phyloP scores from a whole-genome alignment of 164 flowering plant species.

The Dillenia turbinata region DNA sequence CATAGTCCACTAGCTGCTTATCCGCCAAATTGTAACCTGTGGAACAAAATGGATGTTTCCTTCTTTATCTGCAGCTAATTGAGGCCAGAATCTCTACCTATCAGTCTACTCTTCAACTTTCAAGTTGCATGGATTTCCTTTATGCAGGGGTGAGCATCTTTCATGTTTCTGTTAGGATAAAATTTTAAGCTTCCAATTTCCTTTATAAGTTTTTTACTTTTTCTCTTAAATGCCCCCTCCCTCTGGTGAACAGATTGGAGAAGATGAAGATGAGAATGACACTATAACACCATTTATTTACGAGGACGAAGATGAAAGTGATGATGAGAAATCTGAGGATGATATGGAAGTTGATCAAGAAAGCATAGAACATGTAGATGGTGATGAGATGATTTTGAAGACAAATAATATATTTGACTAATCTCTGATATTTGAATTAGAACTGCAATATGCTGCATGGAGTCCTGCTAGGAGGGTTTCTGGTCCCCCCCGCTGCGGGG shows the following conservation, averaged over 20 bases:
- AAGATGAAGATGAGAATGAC: constrained; percentile 49
- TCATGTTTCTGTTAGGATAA: neutral
- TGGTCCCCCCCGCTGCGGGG: too few relatives aligned
- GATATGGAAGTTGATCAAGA: constrained; percentile 66
- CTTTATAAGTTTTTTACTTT: neutral
- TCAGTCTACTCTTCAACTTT: constrained; percentile 56
- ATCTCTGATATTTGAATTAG: neutral
- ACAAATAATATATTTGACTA: constrained; percentile 47
- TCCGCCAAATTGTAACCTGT: too few relatives aligned
- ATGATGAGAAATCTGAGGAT: constrained; percentile 53
- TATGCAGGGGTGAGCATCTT: constrained; percentile 51
- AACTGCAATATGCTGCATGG: too few relatives aligned
- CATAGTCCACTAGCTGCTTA: neutral
- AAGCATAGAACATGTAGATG: constrained; percentile 21
- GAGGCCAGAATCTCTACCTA: constrained; percentile 80
- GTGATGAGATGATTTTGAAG: constrained; percentile 44
- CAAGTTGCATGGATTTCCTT: constrained; percentile 59
- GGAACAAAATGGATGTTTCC: neutral
- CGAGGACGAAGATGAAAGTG: constrained; percentile 63
- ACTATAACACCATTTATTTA: constrained; percentile 38
- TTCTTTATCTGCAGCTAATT: constrained; percentile 51
- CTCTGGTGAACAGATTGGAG: constrained; percentile 36
- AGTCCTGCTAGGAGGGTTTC: too few relatives aligned
- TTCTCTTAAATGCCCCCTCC: neutral
- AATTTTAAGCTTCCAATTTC: neutral